Percentiles rank a stretch among this genome's conserved stretches.
These are phyloP conservation scores for Psophocarpus tetragonolobus DNA, from an alignment of 306 rosid species.

Conservation along the genomic window DNA sequence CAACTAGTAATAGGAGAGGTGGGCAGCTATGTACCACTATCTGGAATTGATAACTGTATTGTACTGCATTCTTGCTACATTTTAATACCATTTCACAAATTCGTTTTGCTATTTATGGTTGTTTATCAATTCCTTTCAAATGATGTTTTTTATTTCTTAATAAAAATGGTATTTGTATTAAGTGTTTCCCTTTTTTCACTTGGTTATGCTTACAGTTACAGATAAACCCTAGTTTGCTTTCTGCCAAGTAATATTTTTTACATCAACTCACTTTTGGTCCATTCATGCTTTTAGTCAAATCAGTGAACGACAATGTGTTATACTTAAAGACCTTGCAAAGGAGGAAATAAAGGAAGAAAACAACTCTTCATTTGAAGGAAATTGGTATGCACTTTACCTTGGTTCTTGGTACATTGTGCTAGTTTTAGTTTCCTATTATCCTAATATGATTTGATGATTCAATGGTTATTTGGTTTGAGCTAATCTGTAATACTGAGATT, in stretches of 20 bases:
- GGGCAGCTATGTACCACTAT: background rate
- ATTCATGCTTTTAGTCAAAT: conserved; percentile 48
- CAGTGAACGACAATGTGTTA: conserved; percentile 79
- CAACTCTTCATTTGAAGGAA: conserved; percentile 52
- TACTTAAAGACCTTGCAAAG: conserved; percentile 82
- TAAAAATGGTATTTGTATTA: conserved; percentile 10
- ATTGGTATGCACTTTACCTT: conserved; percentile 54
- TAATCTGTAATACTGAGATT: background rate
- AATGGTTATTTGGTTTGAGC: conserved; percentile 24
- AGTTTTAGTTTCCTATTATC: background rate
- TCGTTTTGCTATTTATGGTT: background rate
- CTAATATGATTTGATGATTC: conserved; percentile 26
- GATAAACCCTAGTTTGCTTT: background rate
- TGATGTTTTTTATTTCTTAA: conserved; percentile 16
- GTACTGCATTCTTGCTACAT: background rate
- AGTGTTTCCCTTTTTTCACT: conserved; percentile 15
- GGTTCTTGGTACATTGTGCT: conserved; percentile 13
- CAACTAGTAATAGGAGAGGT: too few species aligned
- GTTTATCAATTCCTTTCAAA: conserved; percentile 10
- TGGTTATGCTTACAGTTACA: conserved; percentile 11
- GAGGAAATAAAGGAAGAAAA: conserved; percentile 73
- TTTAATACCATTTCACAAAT: background rate
- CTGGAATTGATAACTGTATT: background rate
- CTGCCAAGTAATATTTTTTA: conserved; percentile 30
- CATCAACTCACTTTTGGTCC: conserved; percentile 37